Evolutionary conservation across 371 early-diverging fungal genomes (phyloP), one percentile per base, ranked within the genome.

Genomic region (Phascolomyces articulosus): DNA sequence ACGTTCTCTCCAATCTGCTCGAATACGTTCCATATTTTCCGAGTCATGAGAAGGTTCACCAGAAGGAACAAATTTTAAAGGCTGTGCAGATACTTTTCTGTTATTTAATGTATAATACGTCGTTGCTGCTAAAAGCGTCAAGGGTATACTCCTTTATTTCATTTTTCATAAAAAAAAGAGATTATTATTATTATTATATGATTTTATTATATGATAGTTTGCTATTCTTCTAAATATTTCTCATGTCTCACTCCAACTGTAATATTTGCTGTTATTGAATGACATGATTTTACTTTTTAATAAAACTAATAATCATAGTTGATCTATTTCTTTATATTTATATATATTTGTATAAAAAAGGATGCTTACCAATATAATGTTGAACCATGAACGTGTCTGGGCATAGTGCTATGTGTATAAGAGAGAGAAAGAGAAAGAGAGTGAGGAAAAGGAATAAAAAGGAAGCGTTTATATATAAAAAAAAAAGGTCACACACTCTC

Each of bases 1-100:
- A 54, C 76, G 76, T 51, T 61, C 63, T 41, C 64, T 65, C 79
- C 79, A 79, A 16, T 79, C 79, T 55, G 67, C 71, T 24, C 77
- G 74, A 53, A 79, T 72, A 44, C 63, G 67, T 65, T 79, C 79
- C 55, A 79, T 51, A 26, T 67, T 70, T 27, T 74, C 79, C 16
- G 74, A 72, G 48, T 79, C 79, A 66, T 54, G 69, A 3, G 28
- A 55, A 11, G 74, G 68, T 31, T 73, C 70, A 23, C 79, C 76
- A 21, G 74, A 76, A 23, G 79, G 74, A 13, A 69, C 65, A 51
- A 68, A 79, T 47, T 51, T 51, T 34, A 76, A 55, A 34, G 79
- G 79, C 15, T 78, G 74, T 13, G 63, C 55, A 23, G 62, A 51
- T 1, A 23, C 11, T n/a, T 51, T 51, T 59, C 60, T 21, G 41